Evolutionary conservation across 768 basidiomycete genomes (phyloP).

Genomic region (Daedaleopsis sinensis): DNA sequence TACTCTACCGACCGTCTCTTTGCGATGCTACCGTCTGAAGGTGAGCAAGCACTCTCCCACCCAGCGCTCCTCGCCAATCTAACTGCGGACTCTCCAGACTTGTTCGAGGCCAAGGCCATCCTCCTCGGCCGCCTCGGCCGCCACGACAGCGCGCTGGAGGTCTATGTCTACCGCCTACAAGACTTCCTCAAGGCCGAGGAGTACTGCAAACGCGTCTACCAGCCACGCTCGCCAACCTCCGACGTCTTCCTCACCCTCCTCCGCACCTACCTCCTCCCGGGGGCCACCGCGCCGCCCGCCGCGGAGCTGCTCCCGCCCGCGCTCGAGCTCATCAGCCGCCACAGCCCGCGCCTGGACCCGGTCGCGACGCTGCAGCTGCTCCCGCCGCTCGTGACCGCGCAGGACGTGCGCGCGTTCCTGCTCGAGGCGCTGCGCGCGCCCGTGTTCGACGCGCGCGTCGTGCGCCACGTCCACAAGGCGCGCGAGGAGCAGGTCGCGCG

Average conservation of each 20-base stretch:
- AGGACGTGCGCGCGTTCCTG: conserved; percentile 80
- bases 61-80: background rate
- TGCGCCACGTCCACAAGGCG: conserved; percentile 73
- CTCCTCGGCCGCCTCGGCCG: conserved; percentile 87
- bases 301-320: conserved; percentile 77
- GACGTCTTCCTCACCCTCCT: conserved; percentile 84
- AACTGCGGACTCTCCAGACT: conserved; percentile 47
- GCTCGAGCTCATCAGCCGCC: conserved; percentile 82
- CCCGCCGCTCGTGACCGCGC: conserved; percentile 86
- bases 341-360: conserved; percentile 81
- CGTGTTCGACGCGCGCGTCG: conserved; percentile 67
- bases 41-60: conserved; percentile 40
- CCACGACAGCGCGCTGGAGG: conserved; percentile 92
- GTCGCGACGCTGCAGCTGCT: conserved; percentile 83
- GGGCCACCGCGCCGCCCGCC: conserved; percentile 53
- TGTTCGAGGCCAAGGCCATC: conserved; percentile 91
- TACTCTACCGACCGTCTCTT: conserved; percentile 84
- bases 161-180: conserved; percentile 87
- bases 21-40: conserved; percentile 78
- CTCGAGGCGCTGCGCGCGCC: conserved; percentile 67
- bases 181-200: conserved; percentile 89
- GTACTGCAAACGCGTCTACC: conserved; percentile 90
- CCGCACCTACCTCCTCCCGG: conserved; percentile 85
- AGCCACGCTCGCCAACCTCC: conserved; percentile 48
- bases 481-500: conserved; percentile 77